phyloP scores from a whole-genome alignment of 1,139 yeast species.

The Magnusiomyces tetraspermus region DNA sequence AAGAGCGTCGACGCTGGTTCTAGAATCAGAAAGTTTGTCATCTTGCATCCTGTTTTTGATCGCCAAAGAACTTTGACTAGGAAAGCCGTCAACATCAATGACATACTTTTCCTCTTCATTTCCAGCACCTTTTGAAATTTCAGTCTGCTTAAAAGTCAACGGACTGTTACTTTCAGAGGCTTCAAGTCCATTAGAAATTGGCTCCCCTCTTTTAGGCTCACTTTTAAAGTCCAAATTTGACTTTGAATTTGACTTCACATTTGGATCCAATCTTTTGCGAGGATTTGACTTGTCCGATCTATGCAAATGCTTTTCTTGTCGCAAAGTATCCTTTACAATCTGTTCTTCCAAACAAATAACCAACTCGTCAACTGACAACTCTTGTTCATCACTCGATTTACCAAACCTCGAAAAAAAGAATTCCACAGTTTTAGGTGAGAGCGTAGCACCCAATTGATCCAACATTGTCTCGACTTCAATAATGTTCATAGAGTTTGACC shows the following conservation, averaged over 20 bases:
- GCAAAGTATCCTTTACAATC: constrained; percentile 26
- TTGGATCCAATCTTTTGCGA: too few relatives aligned
- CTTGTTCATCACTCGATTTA: constrained; percentile 45
- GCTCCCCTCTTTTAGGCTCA: too few relatives aligned
- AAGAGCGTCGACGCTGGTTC: not conserved
- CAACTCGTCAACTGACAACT: constrained; percentile 47
- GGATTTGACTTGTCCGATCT: too few relatives aligned
- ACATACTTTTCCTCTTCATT: not conserved
- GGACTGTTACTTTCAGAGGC: not conserved
- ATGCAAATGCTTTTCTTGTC: too few relatives aligned
- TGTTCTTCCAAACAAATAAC: constrained; percentile 44
- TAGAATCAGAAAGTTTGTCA: not conserved
- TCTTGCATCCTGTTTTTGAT: not conserved
- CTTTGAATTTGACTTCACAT: too few relatives aligned
- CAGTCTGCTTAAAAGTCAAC: too few relatives aligned
- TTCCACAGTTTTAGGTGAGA: constrained; percentile 41
- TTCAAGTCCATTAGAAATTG: too few relatives aligned
- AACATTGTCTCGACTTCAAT: constrained; percentile 50
- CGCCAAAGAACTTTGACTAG: not conserved
- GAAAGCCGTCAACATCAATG: constrained; percentile 2
- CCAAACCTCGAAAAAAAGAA: constrained; percentile 39
- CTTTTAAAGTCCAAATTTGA: too few relatives aligned
- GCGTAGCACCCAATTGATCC: constrained; percentile 53
- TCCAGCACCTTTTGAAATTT: too few relatives aligned
- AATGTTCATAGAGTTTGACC: constrained; percentile 40